These are phyloP conservation scores for Aspergillus baeticus DNA, from an alignment of 495 filamentous ascomycete genomes.

Conservation along the genomic window DNA sequence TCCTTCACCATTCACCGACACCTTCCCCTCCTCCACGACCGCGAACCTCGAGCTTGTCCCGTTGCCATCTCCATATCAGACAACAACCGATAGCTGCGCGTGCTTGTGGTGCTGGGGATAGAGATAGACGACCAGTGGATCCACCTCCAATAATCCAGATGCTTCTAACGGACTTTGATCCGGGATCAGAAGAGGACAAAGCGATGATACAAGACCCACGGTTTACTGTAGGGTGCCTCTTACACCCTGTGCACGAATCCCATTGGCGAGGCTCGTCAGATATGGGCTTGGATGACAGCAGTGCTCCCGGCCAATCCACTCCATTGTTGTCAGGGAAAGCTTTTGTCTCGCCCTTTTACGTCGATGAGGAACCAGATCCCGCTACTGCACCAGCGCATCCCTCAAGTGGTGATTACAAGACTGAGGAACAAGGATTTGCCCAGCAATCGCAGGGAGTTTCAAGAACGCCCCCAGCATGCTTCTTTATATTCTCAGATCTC, in stretches of 20 bases:
- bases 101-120: slow-evolving; percentile 90
- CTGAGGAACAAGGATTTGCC: background rate
- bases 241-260: slow-evolving; percentile 45
- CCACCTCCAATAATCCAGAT: slow-evolving; percentile 94
- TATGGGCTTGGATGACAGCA: slow-evolving; percentile 3
- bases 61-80: slow-evolving; percentile 67
- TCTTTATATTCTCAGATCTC: slow-evolving; percentile 94
- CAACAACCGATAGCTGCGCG: slow-evolving; percentile 90
- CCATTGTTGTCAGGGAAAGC: slow-evolving; percentile 42
- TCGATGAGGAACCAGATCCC: slow-evolving; percentile 46
- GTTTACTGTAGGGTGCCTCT: slow-evolving; percentile 79
- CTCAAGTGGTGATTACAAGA: slow-evolving; percentile 35
- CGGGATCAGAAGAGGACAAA: slow-evolving; percentile 48
- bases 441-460: slow-evolving; percentile 1
- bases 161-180: slow-evolving; percentile 63
- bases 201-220: slow-evolving; percentile 69
- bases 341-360: slow-evolving; percentile 42
- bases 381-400: slow-evolving; percentile 61
- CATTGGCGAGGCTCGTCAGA: background rate
- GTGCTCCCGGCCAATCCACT: slow-evolving; percentile 19
- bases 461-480: slow-evolving; percentile 56
- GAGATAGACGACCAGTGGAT: slow-evolving; percentile 91
- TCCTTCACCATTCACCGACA: slow-evolving; percentile 39
- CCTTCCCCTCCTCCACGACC: slow-evolving; percentile 23
- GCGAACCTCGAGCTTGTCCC: slow-evolving; percentile 26